These are phyloP conservation scores for Emmonsiellopsis sp. DNA, from an alignment of 2,329 filamentous ascomycete genomes.

Conservation along the genomic window DNA sequence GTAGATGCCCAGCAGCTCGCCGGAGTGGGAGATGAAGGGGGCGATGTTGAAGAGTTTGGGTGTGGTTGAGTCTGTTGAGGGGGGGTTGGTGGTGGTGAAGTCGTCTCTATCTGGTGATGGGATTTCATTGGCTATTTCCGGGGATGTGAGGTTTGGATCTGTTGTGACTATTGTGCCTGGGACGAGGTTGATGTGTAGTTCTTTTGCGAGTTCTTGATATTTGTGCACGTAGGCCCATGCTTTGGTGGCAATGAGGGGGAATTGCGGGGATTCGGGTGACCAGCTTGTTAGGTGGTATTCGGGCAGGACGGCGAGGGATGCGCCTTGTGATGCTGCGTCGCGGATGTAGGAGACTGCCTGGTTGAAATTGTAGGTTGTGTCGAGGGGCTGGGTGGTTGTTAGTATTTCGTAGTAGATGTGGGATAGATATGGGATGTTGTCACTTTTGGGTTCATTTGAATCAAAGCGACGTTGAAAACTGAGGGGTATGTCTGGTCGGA, in stretches of 20 bases:
- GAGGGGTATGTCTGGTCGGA: neutral
- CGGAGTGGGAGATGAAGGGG: constrained; percentile 45
- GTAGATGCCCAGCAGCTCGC: constrained; percentile 44
- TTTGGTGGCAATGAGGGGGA: constrained; percentile 36
- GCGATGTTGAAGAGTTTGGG: constrained; percentile 40
- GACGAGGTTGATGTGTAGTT: constrained; percentile 29
- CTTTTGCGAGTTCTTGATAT: constrained; percentile 44
- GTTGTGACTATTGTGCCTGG: constrained; percentile 45
- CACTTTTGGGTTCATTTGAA: neutral
- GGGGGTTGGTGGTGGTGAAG: constrained; percentile 6
- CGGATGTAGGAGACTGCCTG: constrained; percentile 34
- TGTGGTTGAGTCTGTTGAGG: constrained; percentile 18
- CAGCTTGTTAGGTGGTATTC: constrained; percentile 50
- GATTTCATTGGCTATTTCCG: neutral
- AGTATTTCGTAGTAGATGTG: neutral
- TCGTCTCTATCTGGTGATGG: neutral
- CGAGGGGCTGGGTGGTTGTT: neutral
- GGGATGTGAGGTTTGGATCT: constrained; percentile 17
- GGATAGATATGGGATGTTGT: neutral
- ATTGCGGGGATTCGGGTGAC: constrained; percentile 39
- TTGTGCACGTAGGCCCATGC: constrained; percentile 44
- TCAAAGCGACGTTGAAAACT: neutral
- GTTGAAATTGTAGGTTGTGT: constrained; percentile 3
- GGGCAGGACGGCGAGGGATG: constrained; percentile 49
- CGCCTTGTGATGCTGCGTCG: constrained; percentile 34